Percentiles rank a stretch among this genome's conserved stretches.
Evolutionary conservation across 495 filamentous ascomycete genomes (phyloP).

Genomic region (Massariosphaeria phaeospora): DNA sequence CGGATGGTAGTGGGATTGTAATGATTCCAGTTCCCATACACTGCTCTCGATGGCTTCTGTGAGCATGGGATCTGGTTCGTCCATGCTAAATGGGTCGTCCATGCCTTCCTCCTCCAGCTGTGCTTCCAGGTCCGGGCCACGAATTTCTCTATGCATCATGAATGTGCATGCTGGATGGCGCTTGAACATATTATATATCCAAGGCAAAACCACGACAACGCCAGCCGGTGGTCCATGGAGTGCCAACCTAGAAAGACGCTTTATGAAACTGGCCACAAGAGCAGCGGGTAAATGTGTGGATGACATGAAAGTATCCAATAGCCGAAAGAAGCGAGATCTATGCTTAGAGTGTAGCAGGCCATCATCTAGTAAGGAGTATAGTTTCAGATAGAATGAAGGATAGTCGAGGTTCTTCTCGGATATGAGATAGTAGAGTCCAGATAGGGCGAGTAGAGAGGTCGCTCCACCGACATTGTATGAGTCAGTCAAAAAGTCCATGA

Average conservation of each 20-base stretch:
- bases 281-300: constrained; percentile 89
- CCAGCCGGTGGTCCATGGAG: constrained; percentile 82
- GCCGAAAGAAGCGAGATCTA: constrained; percentile 85
- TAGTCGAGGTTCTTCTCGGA: constrained; percentile 92
- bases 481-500: constrained; percentile 98
- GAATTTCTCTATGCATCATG: constrained; percentile 80
- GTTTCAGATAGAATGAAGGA: constrained; percentile 85
- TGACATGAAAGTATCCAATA: constrained; percentile 85
- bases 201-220: constrained; percentile 83
- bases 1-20: constrained; percentile 93
- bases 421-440: constrained; percentile 92
- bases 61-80: constrained; percentile 74
- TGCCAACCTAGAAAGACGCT: constrained; percentile 73
- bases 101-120: constrained; percentile 60
- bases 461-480: constrained; percentile 82
- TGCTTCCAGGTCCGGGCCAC: constrained; percentile 52
- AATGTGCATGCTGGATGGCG: constrained; percentile 85
- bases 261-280: constrained; percentile 92
- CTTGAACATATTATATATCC: constrained; percentile 92
- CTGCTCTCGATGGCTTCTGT: constrained; percentile 86
- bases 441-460: constrained; percentile 79
- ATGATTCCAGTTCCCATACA: constrained; percentile 86
- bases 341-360: constrained; percentile 89
- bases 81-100: constrained; percentile 71
- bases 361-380: constrained; percentile 84